Evolutionary conservation across 2,329 filamentous ascomycete genomes (phyloP).

Genomic region (Verticillium dahliae): DNA sequence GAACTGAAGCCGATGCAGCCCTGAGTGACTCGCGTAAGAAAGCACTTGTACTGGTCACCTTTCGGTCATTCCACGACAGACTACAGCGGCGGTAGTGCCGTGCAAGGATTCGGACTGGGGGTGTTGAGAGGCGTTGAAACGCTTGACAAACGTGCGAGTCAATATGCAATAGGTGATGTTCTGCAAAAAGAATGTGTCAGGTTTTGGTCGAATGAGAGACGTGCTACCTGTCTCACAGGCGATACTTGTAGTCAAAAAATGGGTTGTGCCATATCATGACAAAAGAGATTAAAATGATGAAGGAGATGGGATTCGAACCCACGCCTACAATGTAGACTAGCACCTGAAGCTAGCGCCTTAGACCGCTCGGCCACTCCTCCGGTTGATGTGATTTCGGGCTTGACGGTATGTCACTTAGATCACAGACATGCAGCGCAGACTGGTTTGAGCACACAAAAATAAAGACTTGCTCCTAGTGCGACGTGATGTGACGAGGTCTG

Average conservation of each 20-base stretch:
- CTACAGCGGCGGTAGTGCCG: neutral
- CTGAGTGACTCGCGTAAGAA: neutral
- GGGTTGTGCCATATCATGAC: too few species aligned
- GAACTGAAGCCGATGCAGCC: too few species aligned
- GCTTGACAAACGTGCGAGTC: neutral
- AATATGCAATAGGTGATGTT: too few species aligned
- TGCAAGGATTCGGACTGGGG: neutral
- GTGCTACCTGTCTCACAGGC: too few species aligned
- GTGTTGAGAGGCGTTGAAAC: neutral
- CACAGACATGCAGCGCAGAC: too few species aligned
- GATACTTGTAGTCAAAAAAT: too few species aligned
- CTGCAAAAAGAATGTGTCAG: too few species aligned
- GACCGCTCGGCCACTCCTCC: neutral
- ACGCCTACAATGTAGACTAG: neutral
- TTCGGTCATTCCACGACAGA: neutral
- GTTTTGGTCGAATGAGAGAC: too few species aligned
- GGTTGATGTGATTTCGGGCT: neutral
- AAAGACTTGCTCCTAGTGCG: too few species aligned
- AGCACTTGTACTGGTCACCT: neutral
- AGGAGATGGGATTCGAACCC: neutral
- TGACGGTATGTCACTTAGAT: neutral
- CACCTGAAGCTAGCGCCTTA: neutral
- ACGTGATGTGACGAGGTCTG: too few species aligned
- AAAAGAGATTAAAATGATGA: neutral
- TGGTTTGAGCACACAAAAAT: too few species aligned